Conservation (phyloP, 192 early-diverging fungal genomes). For the Umbelopsis ramanniana region DNA sequence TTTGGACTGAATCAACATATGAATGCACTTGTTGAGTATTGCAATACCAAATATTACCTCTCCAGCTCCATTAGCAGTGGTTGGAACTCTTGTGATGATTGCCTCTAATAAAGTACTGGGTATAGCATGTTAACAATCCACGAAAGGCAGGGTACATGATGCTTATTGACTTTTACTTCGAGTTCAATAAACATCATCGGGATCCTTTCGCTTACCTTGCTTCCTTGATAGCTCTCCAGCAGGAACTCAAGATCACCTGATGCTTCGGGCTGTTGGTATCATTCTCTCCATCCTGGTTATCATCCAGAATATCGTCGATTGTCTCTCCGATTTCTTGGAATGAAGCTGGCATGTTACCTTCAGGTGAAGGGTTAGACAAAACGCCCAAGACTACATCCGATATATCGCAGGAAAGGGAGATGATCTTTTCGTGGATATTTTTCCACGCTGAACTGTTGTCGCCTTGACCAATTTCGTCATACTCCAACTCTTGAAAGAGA, state of each 20-base stretch:
- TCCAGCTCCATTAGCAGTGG: slow-evolving; percentile 28
- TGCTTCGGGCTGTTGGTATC: slow-evolving; percentile 65
- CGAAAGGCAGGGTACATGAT: too few relatives aligned
- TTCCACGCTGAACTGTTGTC: slow-evolving; percentile 54
- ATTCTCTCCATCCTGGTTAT: slow-evolving; percentile 40
- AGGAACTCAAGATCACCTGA: slow-evolving; percentile 87
- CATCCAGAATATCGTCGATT: slow-evolving; percentile 51
- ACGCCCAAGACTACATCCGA: slow-evolving; percentile 69
- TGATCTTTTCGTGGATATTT: slow-evolving; percentile 47
- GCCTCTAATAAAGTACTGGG: slow-evolving; percentile 49
- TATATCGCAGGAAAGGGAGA: slow-evolving; percentile 55
- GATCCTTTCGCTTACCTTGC: slow-evolving; percentile 50
- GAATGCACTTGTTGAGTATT: not conserved
- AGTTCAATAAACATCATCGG: not conserved
- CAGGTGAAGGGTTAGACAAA: slow-evolving; percentile 80
- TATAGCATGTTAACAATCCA: not conserved
- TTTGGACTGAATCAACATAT: not conserved
- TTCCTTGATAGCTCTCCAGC: slow-evolving; percentile 93
- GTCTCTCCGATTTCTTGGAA: slow-evolving; percentile 72
- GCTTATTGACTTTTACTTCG: not conserved
- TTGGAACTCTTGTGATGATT: slow-evolving; percentile 50
- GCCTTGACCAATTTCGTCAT: slow-evolving; percentile 46
- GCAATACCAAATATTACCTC: not conserved
- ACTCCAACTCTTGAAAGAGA: slow-evolving; percentile 66
- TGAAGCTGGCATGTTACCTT: slow-evolving; percentile 87